Evolutionary conservation across 371 early-diverging fungal genomes (phyloP), one percentile per base, ranked within the genome.

Genomic region (Chytridium lagenaria): DNA sequence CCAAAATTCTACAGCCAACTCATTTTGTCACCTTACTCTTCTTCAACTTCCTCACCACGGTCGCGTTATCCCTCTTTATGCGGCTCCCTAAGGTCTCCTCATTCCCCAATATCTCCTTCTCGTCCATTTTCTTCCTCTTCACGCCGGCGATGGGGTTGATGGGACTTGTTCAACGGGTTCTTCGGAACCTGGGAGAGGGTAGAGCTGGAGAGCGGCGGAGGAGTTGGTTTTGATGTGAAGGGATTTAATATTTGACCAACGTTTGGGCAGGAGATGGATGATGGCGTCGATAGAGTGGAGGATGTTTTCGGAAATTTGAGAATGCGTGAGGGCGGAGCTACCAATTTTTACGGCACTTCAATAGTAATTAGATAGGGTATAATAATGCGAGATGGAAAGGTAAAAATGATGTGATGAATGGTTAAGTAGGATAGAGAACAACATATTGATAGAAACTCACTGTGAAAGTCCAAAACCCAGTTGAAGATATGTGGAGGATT

Each of bases 151-250:
- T 34, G 7, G 12, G 34, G 61, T 61, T 15, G 23, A 7, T 7
- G 61, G 5, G 16, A 16, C 61, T 7, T 37, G 5, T 34, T 37
- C 55, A 5, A 10, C 61, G 2, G 3, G 34, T 2, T 61, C 36
- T 23, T 28, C 36, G 16, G 37, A 2, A 5, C 34, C 61, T 34
- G 16, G 10, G 31, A 16, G 30, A 31, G 61, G 30, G 19, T 88
- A 96, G 37, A 97, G 75, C 0, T 96, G 96, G 74, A 97, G 86
- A 51, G 92, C 87, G 1, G 88, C 80, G 15, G 95, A 94, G n/a
- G 86, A 85, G 50, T 81, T 84, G 1, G 94, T 90, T 80, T 95
- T 95, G 80, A 97, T 81, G 59, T 88, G 84, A 52, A 97, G 83
- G 1, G 92, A 86, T 74, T 89, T 90, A 65, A 97, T 87, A 79